phyloP scores from a whole-genome alignment of 805 yeast species.

The Nakazawaea wyomingensis region DNA sequence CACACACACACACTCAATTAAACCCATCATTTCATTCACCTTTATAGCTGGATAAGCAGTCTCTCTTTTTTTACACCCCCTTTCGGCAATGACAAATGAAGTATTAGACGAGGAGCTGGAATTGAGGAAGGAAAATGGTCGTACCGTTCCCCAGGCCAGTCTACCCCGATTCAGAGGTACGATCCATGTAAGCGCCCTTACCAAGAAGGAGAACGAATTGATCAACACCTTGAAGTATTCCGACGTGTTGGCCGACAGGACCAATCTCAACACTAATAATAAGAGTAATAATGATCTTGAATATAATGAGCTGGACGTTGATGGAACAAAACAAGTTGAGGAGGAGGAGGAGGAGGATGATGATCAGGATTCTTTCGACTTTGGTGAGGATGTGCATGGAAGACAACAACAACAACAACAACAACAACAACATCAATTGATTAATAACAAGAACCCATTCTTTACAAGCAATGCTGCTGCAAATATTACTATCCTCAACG shows the following conservation, averaged over 20 bases:
- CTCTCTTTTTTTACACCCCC: not conserved
- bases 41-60: not conserved
- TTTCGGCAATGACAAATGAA: not conserved
- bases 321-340: too few relatives aligned
- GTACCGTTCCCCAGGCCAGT: constrained; percentile 15
- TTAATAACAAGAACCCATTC: not conserved
- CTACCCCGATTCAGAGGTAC: constrained; percentile 44
- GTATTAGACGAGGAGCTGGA: not conserved
- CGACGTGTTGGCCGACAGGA: constrained; percentile 2
- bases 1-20: too few relatives aligned
- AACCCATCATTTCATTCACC: too few relatives aligned
- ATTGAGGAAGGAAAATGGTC: constrained; percentile 3
- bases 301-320: too few relatives aligned
- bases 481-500: too few relatives aligned
- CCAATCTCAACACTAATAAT: too few relatives aligned
- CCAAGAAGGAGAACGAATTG: constrained; percentile 9
- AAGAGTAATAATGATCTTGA: too few relatives aligned
- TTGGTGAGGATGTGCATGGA: not conserved
- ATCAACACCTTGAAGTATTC: constrained; percentile 9
- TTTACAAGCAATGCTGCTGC: too few relatives aligned
- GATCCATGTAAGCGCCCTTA: constrained; percentile 17
- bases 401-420: not conserved
- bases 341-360: too few relatives aligned
- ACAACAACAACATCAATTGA: too few relatives aligned
- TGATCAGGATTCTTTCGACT: too few relatives aligned